Evolutionary conservation across 257 asterid genomes (phyloP), one percentile per base, ranked within the genome.

Genomic region (Anisodus acutangulus): DNA sequence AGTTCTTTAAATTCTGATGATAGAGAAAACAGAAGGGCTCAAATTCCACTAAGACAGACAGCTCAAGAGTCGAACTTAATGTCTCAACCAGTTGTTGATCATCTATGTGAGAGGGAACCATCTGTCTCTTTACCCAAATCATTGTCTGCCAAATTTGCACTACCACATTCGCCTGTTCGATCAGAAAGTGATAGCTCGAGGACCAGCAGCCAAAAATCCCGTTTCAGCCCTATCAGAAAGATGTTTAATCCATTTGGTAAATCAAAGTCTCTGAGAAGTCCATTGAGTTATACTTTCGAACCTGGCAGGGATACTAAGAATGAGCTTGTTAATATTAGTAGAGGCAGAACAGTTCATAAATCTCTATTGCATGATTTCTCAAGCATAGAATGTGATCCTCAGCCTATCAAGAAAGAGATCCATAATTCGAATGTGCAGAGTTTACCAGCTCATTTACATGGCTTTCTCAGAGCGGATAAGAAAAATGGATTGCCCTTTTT

Each of bases 401-500:
- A 47, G 54, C 37, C 85, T 22, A 90, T 83, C 26, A 86, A 79
- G 89, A 86, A 85, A 80, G 91, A 87, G 58, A 60, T 26, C 60
- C 80, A 26, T 31, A 79, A 87, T 79, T 83, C 86, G 7, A 76
- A 63, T 78, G 64, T 79, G 79, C 86, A 69, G 45, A 85, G 84
- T 58, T 90, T 97, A 64, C 97, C 97, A 0, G 95, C 97, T 63
- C 97, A 93, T 88, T 90, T 95, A 19, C 93, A 90, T 3, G 98
- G 97, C 63, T 45, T 94, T 80, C 94, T 97, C 83, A 97, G 88
- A 87, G 10, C 88, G 89, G 97, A 91, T 59, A 84, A 72, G 55
- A 90, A 89, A 87, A 80, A 88, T 0, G 98, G 93, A 83, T 86
- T 89, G 64, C 93, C 95, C 8, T 85, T 54, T 88, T 95, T 93